Percentiles rank a stretch among this genome's conserved stretches.
phyloP scores from a whole-genome alignment of 257 asterid species.

The Lavandula angustifolia region DNA sequence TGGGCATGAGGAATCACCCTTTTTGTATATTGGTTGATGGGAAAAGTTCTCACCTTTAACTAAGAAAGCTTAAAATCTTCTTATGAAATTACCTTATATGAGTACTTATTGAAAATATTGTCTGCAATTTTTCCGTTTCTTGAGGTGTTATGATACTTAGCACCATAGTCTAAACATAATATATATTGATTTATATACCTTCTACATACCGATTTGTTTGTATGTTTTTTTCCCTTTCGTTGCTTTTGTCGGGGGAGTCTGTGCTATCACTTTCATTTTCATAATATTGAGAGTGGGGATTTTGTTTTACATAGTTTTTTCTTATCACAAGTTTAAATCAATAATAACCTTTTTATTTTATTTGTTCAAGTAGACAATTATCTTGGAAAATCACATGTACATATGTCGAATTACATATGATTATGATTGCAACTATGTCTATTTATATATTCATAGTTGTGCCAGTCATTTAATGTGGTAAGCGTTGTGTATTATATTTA shows the following conservation, averaged over 20 bases:
- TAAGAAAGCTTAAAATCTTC: conserved; percentile 3
- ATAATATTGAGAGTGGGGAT: not conserved
- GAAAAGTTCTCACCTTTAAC: conserved; percentile 18
- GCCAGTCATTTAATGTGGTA: conserved; percentile 18
- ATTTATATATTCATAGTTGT: not conserved
- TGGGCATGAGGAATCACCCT: not conserved
- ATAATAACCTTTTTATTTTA: not conserved
- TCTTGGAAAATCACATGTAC: not conserved
- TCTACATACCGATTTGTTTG: not conserved
- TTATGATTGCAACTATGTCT: not conserved
- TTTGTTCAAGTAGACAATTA: not conserved
- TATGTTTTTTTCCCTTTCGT: no score
- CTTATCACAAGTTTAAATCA: not conserved
- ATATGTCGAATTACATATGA: conserved; percentile 1
- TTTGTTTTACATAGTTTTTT: not conserved
- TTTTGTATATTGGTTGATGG: conserved; percentile 19
- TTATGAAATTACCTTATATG: not conserved
- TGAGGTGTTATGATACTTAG: conserved; percentile 3
- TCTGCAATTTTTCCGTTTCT: not conserved
- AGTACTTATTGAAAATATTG: conserved; percentile 12
- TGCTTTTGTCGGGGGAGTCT: not conserved
- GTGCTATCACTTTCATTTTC: not conserved
- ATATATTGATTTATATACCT: not conserved
- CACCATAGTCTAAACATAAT: not conserved
- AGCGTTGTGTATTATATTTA: conserved; percentile 35